Percentiles rank a stretch among this genome's conserved stretches.
Evolutionary conservation across 1,284 basidiomycete species (phyloP).

Genomic region (Tilletia indica): DNA sequence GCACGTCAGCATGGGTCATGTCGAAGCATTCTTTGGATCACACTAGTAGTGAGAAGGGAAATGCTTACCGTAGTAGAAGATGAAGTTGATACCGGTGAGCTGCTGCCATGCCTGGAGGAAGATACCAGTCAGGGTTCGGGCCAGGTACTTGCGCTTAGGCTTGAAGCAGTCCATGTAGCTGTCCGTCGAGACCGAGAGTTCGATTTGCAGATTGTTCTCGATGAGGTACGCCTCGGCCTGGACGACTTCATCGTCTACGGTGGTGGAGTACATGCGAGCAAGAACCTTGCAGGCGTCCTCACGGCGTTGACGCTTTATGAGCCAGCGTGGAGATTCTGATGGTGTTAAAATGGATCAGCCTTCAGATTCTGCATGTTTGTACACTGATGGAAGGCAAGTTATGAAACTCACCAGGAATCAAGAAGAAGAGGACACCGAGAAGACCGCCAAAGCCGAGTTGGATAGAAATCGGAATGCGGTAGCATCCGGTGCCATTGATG

Average conservation of each 20-base stretch:
- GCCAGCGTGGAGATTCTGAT: constrained; percentile 78
- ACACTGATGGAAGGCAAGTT: constrained; percentile 26
- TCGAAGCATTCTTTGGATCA: too few relatives aligned
- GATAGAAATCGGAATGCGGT: constrained; percentile 27
- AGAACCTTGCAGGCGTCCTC: constrained; percentile 67
- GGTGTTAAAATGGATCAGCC: constrained; percentile 51
- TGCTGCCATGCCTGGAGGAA: constrained; percentile 74
- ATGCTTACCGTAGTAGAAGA: constrained; percentile 65
- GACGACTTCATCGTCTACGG: constrained; percentile 42
- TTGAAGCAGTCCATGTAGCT: constrained; percentile 67
- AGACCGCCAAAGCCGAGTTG: not conserved
- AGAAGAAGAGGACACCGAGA: not conserved
- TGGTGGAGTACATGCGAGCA: constrained; percentile 55
- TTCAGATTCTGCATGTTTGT: not conserved
- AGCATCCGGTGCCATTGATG: constrained; percentile 53
- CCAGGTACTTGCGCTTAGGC: constrained; percentile 65
- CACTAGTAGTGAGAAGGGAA: too few relatives aligned
- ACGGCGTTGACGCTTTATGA: constrained; percentile 69
- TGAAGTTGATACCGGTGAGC: constrained; percentile 70
- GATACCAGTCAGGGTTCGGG: constrained; percentile 73
- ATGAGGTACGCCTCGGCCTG: constrained; percentile 29
- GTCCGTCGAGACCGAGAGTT: constrained; percentile 61
- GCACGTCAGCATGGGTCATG: too few relatives aligned
- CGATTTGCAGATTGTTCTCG: constrained; percentile 45
- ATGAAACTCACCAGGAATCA: constrained; percentile 57